These are phyloP conservation scores for Clathrus columnatus DNA, from an alignment of 768 basidiomycete genomes.

Conservation along the genomic window DNA sequence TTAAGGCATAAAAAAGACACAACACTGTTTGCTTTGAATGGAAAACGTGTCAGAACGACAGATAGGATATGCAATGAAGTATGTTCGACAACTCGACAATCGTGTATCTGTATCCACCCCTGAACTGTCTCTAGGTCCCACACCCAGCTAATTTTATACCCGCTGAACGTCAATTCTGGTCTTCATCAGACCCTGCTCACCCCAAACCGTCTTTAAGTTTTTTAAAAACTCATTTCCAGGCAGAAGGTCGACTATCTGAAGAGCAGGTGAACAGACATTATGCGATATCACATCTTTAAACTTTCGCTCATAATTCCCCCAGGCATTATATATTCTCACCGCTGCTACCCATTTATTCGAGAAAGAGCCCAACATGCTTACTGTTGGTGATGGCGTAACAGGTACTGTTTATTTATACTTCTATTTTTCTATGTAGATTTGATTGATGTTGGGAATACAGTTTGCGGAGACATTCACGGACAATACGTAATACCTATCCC, in stretches of 20 bases:
- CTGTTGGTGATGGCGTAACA: constrained; percentile 83
- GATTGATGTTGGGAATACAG: constrained; percentile 30
- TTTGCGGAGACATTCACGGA: constrained; percentile 95
- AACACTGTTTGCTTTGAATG: background rate
- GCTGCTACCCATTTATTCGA: constrained; percentile 57
- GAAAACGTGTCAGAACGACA: constrained; percentile 4
- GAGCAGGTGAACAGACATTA: constrained; percentile 18
- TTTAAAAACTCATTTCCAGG: constrained; percentile 83
- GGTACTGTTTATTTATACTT: constrained; percentile 40
- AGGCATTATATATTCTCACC: constrained; percentile 77
- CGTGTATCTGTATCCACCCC: background rate
- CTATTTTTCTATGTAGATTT: background rate
- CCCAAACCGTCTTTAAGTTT: constrained; percentile 66
- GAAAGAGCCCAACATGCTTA: constrained; percentile 77
- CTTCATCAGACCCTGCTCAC: constrained; percentile 17
- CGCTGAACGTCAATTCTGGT: constrained; percentile 8
- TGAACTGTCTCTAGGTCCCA: background rate
- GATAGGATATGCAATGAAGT: constrained; percentile 7
- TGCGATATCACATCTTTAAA: background rate
- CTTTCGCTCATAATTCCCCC: constrained; percentile 19
- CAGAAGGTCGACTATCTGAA: constrained; percentile 77
- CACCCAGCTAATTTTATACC: background rate
- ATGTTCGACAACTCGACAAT: background rate
- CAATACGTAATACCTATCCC: constrained; percentile 65
- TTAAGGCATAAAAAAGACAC: constrained; percentile 6